Base-by-base conservation (phyloP, 805 yeast genomes). In the Lachancea sp. region DNA sequence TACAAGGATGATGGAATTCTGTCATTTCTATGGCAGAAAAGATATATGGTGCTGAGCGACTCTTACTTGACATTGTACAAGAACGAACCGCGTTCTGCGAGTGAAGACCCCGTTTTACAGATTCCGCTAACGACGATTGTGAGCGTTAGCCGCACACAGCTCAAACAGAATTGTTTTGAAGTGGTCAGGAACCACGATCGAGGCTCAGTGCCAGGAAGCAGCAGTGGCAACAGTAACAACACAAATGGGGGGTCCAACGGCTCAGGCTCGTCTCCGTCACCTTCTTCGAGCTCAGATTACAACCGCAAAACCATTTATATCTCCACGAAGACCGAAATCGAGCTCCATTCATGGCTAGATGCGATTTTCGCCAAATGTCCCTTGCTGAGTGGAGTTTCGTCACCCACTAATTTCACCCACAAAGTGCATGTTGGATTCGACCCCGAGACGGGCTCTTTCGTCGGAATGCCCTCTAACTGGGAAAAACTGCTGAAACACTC, bases 401-500 rank as follows among this genome's bases (percentile, higher is more conserved):
- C 81, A 33, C 99, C 99, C 7, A 86, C 91, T 15, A 90, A 91
- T 63, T 91, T 91, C 64, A 88, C 95, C 10, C 99, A 95, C 62
- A 85, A 82, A 58, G 96, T 90, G 15, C 93, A 85, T 62, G 91
- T 85, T 20, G 90, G 90, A 1, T 85, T 82, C 57, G 95, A 85
- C 61, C 91, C 93, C 3, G 81, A 85, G 25, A 75, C 73, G 41
- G 96, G 96, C 10, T 84, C 83, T 38, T 90, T 85, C 64, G 88
- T 95, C 1, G 99, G 97, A 4, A 75, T 93, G 53, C 99, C 99
- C 1, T 81, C 81, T 12, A 93, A 88, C 53, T 93, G 99, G 99
- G 91, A 88, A 52, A 77, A 81, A 53, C 71, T 90, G 36, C 74
- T 93, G 38, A 77, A 82, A 39, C 89, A 89, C 18, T 85, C 93